Percentiles rank a stretch among this genome's conserved stretches.
phyloP scores from a whole-genome alignment of 2,329 filamentous ascomycete genomes.

The Fusarium nematophilum region DNA sequence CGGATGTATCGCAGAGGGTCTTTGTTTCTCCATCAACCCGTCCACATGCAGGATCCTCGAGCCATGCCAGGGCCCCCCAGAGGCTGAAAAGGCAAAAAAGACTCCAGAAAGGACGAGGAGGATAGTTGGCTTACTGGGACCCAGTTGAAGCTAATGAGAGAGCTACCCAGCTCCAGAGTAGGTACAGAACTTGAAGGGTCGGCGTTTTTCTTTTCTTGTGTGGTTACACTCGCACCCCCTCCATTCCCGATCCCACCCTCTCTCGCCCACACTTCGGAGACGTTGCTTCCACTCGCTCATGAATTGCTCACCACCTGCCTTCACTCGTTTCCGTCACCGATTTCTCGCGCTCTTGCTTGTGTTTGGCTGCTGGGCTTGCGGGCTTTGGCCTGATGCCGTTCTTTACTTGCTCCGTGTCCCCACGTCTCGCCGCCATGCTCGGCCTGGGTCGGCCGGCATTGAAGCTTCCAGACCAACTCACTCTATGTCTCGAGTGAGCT shows the following conservation, averaged over 20 bases:
- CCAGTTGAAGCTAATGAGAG: slow-evolving; percentile 27
- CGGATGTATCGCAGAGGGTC: not conserved
- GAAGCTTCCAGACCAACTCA: slow-evolving; percentile 16
- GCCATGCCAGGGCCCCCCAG: not conserved
- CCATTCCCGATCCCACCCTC: slow-evolving; percentile 33
- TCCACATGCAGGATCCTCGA: slow-evolving; percentile 3
- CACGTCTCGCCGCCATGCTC: slow-evolving; percentile 10
- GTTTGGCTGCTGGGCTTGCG: not conserved
- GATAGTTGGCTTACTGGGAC: slow-evolving; percentile 18
- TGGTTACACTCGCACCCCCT: slow-evolving; percentile 30
- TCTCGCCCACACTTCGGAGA: slow-evolving; percentile 18
- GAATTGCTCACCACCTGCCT: not conserved
- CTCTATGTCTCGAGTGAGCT: slow-evolving; percentile 24
- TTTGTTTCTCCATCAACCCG: not conserved
- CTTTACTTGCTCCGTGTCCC: slow-evolving; percentile 10
- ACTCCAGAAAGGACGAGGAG: slow-evolving; percentile 8
- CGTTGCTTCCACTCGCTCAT: not conserved
- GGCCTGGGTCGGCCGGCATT: slow-evolving; percentile 27
- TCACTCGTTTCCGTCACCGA: slow-evolving; percentile 28
- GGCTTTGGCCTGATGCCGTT: slow-evolving; percentile 9
- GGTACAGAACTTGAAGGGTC: no score
- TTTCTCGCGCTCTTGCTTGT: slow-evolving; percentile 24
- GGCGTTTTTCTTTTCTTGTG: slow-evolving; percentile 24
- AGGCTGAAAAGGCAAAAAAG: not conserved
- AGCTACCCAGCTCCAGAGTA: no score